Conservation (phyloP, 2,329 filamentous ascomycete species). For the Mariannaea sp. region DNA sequence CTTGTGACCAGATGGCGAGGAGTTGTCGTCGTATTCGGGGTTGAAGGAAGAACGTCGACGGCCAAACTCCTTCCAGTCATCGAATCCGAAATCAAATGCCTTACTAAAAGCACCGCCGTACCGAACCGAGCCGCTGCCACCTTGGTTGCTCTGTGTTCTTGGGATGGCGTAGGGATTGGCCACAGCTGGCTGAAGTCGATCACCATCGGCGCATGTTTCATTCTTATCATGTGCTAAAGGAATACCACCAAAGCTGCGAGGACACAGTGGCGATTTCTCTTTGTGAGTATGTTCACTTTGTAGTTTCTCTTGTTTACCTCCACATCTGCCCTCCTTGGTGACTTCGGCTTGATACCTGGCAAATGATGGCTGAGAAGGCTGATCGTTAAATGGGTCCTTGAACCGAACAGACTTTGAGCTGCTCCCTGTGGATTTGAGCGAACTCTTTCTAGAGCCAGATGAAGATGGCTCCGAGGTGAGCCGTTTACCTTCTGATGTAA, state of each 20-base stretch:
- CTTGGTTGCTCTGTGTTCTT: not conserved
- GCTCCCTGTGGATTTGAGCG: constrained; percentile 30
- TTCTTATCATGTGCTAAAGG: not conserved
- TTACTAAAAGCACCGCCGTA: constrained; percentile 32
- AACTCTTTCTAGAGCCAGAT: constrained; percentile 25
- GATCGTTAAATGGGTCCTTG: constrained; percentile 29
- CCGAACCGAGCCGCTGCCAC: not conserved
- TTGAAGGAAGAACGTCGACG: constrained; percentile 29
- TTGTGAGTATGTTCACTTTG: too few species aligned
- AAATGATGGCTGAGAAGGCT: constrained; percentile 16
- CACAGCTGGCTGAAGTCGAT: constrained; percentile 15
- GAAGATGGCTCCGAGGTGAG: constrained; percentile 27
- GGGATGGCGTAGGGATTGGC: not conserved
- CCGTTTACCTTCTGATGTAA: constrained; percentile 9
- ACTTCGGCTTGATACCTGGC: constrained; percentile 13
- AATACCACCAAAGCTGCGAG: not conserved
- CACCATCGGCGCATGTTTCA: not conserved
- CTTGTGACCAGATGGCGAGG: constrained; percentile 7
- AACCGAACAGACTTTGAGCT: constrained; percentile 37
- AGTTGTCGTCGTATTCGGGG: constrained; percentile 13
- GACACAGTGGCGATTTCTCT: not conserved
- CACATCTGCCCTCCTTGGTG: too few species aligned
- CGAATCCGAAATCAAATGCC: constrained; percentile 16
- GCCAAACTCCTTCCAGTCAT: constrained; percentile 20
- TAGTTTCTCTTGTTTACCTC: too few species aligned